Conservation (phyloP, 306 rosid species). For the Betula pendula region DNA sequence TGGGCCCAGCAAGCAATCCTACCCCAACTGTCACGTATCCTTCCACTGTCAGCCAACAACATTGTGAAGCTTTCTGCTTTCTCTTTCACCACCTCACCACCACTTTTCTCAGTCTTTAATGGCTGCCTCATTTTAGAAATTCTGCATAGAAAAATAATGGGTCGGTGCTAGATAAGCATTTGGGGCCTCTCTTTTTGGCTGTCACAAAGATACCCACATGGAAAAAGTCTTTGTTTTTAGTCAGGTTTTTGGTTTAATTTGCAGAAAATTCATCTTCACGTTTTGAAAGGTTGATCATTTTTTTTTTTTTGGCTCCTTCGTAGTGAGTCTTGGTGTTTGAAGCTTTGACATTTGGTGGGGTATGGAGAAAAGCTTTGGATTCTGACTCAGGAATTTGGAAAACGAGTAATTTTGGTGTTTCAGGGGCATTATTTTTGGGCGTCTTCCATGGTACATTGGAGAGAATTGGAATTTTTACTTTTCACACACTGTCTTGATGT, state of each 20-base stretch:
- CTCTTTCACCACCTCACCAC: conserved; percentile 33
- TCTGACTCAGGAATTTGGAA: conserved; percentile 10
- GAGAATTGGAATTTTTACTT: conserved; percentile 25
- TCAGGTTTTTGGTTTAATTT: conserved; percentile 25
- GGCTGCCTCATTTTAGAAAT: conserved; percentile 48
- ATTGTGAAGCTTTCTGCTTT: conserved; percentile 43
- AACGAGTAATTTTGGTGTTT: conserved; percentile 22
- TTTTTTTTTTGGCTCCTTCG: conserved; percentile 2
- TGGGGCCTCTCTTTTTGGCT: conserved; percentile 43
- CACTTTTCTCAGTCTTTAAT: conserved; percentile 67
- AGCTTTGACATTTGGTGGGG: conserved; percentile 4
- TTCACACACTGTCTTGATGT: conserved; percentile 23
- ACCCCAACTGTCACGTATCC: conserved; percentile 74
- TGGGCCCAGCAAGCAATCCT: conserved; percentile 51
- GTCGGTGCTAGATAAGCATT: conserved; percentile 63
- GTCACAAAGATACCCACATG: conserved; percentile 47
- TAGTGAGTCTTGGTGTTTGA: conserved; percentile 23
- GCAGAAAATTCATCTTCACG: conserved; percentile 14
- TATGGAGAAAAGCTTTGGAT: conserved; percentile 3
- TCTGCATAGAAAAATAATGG: conserved; percentile 46
- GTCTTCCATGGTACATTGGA: conserved; percentile 26
- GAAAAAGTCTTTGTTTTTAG: conserved; percentile 35
- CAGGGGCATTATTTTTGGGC: conserved; percentile 22
- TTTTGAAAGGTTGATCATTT: neutral
- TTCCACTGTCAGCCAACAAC: conserved; percentile 57